Evolutionary conservation across 495 filamentous ascomycete species (phyloP).

Genomic region (Recurvomyces mirabilis): DNA sequence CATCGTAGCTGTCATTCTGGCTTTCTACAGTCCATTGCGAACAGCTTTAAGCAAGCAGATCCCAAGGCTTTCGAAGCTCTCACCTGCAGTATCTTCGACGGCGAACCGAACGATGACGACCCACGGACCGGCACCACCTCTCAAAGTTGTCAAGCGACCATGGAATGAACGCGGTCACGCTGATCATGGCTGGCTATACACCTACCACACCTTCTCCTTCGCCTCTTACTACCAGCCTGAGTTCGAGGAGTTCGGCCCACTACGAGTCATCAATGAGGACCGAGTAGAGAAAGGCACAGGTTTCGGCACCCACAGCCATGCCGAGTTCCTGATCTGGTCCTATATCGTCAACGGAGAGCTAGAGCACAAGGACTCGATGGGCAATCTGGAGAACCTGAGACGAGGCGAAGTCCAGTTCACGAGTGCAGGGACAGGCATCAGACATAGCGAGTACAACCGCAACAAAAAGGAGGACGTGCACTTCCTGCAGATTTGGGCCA

Average conservation of each 20-base stretch:
- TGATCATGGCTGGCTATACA: slow-evolving; percentile 75
- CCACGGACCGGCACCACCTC: slow-evolving; percentile 14
- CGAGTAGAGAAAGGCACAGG: slow-evolving; percentile 55
- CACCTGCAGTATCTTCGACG: slow-evolving; percentile 1
- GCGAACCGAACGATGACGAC: slow-evolving; percentile 22
- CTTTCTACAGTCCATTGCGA: slow-evolving; percentile 25
- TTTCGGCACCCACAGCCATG: slow-evolving; percentile 71
- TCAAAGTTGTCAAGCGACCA: slow-evolving; percentile 31
- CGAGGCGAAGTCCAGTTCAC: slow-evolving; percentile 77
- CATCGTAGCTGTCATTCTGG: slow-evolving; percentile 29
- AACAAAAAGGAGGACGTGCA: slow-evolving; percentile 52
- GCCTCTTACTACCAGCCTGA: slow-evolving; percentile 58
- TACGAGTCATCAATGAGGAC: slow-evolving; percentile 78
- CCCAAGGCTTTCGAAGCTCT: slow-evolving; percentile 10
- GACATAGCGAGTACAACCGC: slow-evolving; percentile 68
- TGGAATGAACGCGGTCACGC: slow-evolving; percentile 53
- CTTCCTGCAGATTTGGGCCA: slow-evolving; percentile 73
- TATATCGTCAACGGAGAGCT: slow-evolving; percentile 72
- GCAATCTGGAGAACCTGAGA: slow-evolving; percentile 59
- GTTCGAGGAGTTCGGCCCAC: slow-evolving; percentile 52
- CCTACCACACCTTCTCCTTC: slow-evolving; percentile 74
- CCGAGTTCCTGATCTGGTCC: slow-evolving; percentile 73
- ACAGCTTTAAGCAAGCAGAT: slow-evolving; percentile 15
- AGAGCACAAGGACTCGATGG: slow-evolving; percentile 70
- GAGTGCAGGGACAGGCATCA: slow-evolving; percentile 64